Evolutionary conservation across 2,329 filamentous ascomycete genomes (phyloP), one percentile per base, ranked within the genome.

Genomic region (Exophiala sp.): DNA sequence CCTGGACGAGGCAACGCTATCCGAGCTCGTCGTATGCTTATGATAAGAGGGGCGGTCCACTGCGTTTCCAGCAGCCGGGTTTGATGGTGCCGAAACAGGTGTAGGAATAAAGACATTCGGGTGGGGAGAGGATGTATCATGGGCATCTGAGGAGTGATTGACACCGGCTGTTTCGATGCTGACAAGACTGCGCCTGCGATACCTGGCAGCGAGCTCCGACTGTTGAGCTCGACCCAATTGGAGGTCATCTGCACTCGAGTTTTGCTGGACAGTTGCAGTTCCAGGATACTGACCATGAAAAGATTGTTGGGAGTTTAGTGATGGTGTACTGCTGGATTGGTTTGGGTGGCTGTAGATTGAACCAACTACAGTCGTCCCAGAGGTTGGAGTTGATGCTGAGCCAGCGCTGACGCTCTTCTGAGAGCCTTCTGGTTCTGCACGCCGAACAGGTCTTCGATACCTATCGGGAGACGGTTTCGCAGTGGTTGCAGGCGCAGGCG

Each of bases 121-220:
- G 55, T 70, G 68, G 8, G 66, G 62, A 1, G 69, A 59, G 4
- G 55, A 45, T 16, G 62, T 52, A 29, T 66, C 61, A 34, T 62
- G 55, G 11, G 41, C 20, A 44, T 70, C 55, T 64, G 58, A 59
- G 65, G 65, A 50, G 66, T 68, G 56, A 66, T 66, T 66, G 52
- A 74, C 64, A 54, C 69, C 67, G 48, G 69, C 66, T 40, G 70
- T 71, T 61, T 80, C 77, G 56, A 86, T 73, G 52, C 83, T 86
- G 61, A 89, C 89, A 74, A 95, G 82, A 72, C 91, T 96, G 62
- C 91, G 84, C 66, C 91, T 84, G 63, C 91, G 81, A 71, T 91
- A 87, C 66, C 89, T 81, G 71, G 87, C 90, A 8, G 85, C 81
- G 34, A 87, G 79, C 24, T 92, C 89, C 14, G 81, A 76, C 69